Percentiles rank a stretch among this genome's conserved stretches.
Conservation (phyloP, 1,284 basidiomycete genomes). For the Coniferiporia sulphurascens region DNA sequence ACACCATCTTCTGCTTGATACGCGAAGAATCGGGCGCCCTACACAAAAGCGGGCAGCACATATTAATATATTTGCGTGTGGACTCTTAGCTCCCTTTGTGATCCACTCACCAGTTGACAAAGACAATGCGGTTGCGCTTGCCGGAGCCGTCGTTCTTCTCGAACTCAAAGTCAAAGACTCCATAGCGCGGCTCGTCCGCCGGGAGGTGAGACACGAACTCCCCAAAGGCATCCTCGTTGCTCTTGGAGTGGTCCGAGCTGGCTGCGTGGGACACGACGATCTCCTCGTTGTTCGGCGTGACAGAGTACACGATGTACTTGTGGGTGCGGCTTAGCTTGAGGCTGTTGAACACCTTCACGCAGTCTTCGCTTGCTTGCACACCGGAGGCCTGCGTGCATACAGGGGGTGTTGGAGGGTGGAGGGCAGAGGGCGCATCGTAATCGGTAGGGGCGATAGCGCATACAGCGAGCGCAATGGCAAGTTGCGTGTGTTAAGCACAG, state of each 20-base stretch:
- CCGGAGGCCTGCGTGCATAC: constrained; percentile 62
- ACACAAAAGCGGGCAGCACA: background rate
- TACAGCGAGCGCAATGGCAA: constrained; percentile 3
- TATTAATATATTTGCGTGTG: background rate
- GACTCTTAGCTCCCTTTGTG: too few species aligned
- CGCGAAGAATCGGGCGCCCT: background rate
- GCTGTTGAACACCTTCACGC: constrained; percentile 62
- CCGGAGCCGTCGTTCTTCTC: constrained; percentile 73
- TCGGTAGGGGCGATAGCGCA: constrained; percentile 19
- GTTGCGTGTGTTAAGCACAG: background rate
- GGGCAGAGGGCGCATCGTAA: constrained; percentile 25
- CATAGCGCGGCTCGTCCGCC: constrained; percentile 78
- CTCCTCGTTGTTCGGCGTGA: constrained; percentile 60
- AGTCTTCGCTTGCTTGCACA: constrained; percentile 56
- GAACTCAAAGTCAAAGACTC: constrained; percentile 90
- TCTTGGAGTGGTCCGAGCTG: background rate
- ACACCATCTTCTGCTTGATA: constrained; percentile 88
- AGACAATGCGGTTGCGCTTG: constrained; percentile 83
- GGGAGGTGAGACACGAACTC: constrained; percentile 78
- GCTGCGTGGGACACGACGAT: constrained; percentile 66
- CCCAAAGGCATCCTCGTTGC: constrained; percentile 13
- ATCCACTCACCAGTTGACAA: constrained; percentile 37
- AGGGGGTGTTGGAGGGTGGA: constrained; percentile 1
- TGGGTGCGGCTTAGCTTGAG: constrained; percentile 82
- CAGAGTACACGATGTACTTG: constrained; percentile 85